Percentiles rank a stretch among this genome's conserved stretches.
phyloP scores from a whole-genome alignment of 78 protist species.

The Dictyostelium intermedium region DNA sequence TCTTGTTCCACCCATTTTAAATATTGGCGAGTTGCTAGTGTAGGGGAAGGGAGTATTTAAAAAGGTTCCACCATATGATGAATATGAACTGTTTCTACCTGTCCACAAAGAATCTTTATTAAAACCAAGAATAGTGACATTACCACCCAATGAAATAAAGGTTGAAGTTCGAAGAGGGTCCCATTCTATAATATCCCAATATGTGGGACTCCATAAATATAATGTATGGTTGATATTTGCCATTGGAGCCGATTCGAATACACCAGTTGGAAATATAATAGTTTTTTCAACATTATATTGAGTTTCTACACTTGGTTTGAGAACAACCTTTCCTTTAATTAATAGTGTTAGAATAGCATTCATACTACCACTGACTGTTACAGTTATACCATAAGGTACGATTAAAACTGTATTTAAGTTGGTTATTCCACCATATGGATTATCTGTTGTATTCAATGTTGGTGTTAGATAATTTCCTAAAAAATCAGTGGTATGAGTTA shows the following conservation, averaged over 20 bases:
- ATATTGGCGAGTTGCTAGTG: not conserved
- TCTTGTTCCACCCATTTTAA: not conserved
- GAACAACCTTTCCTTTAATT: not conserved
- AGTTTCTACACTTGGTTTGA: not conserved
- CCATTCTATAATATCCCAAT: not conserved
- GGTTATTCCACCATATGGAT: not conserved
- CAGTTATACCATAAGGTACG: not conserved
- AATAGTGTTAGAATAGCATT: not conserved
- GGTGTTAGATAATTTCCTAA: not conserved
- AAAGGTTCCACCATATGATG: not conserved
- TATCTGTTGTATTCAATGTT: not conserved
- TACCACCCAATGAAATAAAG: not conserved
- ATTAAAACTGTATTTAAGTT: not conserved
- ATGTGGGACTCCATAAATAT: no score
- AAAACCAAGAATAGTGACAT: not conserved
- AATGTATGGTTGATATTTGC: not conserved
- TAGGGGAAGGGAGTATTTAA: not conserved
- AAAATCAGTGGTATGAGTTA: not conserved
- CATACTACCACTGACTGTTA: not conserved
- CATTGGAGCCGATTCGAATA: not conserved
- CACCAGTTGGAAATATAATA: not conserved
- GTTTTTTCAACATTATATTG: not conserved
- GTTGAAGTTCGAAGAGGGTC: not conserved
- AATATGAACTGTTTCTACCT: not conserved
- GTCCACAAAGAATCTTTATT: not conserved